These are phyloP conservation scores for Xylariaceae sp. DNA, from an alignment of 2,329 filamentous ascomycete genomes.

Conservation along the genomic window DNA sequence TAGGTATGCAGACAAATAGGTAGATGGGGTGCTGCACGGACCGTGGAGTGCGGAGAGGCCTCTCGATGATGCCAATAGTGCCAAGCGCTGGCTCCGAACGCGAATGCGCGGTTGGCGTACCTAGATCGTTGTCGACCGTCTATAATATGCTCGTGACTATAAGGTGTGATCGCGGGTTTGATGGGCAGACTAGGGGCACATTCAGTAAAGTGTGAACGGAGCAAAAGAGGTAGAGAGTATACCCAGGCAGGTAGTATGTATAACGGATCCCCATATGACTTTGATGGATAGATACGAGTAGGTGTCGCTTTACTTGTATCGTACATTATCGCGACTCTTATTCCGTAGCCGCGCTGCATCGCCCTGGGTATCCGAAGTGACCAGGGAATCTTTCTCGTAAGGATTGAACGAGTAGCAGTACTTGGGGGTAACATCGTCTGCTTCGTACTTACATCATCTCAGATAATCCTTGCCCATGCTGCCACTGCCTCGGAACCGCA, in stretches of 20 bases:
- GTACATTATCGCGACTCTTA: too few species aligned
- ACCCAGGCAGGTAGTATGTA: not conserved
- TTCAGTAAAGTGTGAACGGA: not conserved
- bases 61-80: not conserved
- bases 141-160: constrained; percentile 6
- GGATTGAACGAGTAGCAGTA: too few species aligned
- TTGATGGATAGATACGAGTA: too few species aligned
- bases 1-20: not conserved
- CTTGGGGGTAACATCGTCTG: not conserved
- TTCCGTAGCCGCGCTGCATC: not conserved
- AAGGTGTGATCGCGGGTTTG: constrained; percentile 11
- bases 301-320: too few species aligned
- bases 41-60: constrained; percentile 5
- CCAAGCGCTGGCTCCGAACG: not conserved
- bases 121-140: constrained; percentile 7
- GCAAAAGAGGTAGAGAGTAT: too few species aligned
- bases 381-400: too few species aligned
- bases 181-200: not conserved
- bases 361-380: not conserved
- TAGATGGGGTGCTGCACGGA: not conserved
- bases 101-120: not conserved
- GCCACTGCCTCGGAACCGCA: not conserved
- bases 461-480: constrained; percentile 12
- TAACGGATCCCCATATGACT: not conserved
- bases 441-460: constrained; percentile 10